phyloP scores from a whole-genome alignment of 306 rosid genomes.

The Corylus americana region DNA sequence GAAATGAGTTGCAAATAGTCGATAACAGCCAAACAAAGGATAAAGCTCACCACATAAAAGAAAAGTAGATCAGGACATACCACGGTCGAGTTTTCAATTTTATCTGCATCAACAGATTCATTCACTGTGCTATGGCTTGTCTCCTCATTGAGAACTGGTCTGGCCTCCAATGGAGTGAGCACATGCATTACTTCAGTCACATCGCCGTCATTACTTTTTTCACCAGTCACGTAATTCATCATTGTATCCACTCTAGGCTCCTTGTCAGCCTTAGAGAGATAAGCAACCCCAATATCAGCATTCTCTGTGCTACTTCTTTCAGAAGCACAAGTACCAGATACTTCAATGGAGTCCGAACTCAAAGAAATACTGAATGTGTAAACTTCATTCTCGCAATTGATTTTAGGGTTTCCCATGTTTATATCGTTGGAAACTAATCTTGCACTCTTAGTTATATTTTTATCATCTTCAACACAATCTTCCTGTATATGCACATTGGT shows the following conservation, averaged over 20 bases:
- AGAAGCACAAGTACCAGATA: conserved; percentile 33
- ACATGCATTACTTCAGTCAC: conserved; percentile 9
- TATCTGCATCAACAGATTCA: conserved; percentile 36
- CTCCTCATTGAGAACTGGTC: conserved; percentile 32
- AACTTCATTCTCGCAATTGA: conserved; percentile 3
- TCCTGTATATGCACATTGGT: conserved; percentile 11
- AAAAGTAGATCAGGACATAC: conserved; percentile 31
- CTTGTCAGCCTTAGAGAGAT: conserved; percentile 46
- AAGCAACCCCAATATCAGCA: conserved; percentile 57
- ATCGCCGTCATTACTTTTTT: conserved; percentile 13
- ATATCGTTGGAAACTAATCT: conserved; percentile 22
- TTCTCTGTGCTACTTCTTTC: conserved; percentile 40
- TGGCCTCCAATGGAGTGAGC: conserved; percentile 22
- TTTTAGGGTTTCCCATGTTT: not conserved
- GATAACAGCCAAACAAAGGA: conserved; percentile 17
- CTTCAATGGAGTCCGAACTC: conserved; percentile 26
- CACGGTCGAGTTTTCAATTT: conserved; percentile 25
- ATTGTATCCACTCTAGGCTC: conserved; percentile 19
- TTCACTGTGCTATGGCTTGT: conserved; percentile 10
- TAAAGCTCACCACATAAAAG: conserved; percentile 9
- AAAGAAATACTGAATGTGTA: conserved; percentile 19
- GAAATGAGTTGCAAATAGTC: not conserved
- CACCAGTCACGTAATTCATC: conserved; percentile 4
- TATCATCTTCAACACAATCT: conserved; percentile 34
- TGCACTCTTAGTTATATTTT: conserved; percentile 13